Evolutionary conservation across 345 rosid genomes (phyloP).

Genomic region (Citrus cavaleriei): DNA sequence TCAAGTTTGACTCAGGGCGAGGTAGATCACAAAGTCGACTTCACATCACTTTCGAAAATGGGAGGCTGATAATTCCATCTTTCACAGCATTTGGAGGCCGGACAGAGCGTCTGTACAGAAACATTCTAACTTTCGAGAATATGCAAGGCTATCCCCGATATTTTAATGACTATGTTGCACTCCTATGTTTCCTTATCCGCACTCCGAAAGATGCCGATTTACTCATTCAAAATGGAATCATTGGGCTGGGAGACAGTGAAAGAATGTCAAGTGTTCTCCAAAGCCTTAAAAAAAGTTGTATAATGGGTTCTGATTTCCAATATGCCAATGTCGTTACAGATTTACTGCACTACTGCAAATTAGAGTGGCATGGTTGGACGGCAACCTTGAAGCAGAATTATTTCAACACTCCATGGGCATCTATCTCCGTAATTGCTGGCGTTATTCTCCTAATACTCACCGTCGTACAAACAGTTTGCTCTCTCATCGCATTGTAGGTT

Average conservation of each 20-base stretch:
- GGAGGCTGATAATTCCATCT: too few species aligned
- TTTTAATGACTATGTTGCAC: background rate
- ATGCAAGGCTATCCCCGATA: too few species aligned
- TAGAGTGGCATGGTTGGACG: conserved; percentile 2
- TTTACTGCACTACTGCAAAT: too few species aligned
- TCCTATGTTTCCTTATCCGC: conserved; percentile 3
- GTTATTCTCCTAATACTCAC: conserved; percentile 6
- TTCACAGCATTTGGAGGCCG: too few species aligned
- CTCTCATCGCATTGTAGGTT: background rate
- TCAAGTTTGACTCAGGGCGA: background rate
- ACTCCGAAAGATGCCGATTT: background rate
- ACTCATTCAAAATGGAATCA: background rate
- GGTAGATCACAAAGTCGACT: background rate
- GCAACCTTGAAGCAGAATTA: conserved; percentile 9
- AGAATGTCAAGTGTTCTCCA: background rate
- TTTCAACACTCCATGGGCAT: conserved; percentile 20
- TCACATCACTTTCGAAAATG: background rate
- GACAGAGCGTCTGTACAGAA: background rate
- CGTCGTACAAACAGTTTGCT: background rate
- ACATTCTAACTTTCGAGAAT: too few species aligned
- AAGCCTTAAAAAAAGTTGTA: background rate
- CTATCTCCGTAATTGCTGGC: conserved; percentile 16
- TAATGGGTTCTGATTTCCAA: too few species aligned
- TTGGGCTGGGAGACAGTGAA: background rate
- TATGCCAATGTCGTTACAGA: too few species aligned